phyloP scores from a whole-genome alignment of 2,329 filamentous ascomycete species.

The Apiospora saccharicola region DNA sequence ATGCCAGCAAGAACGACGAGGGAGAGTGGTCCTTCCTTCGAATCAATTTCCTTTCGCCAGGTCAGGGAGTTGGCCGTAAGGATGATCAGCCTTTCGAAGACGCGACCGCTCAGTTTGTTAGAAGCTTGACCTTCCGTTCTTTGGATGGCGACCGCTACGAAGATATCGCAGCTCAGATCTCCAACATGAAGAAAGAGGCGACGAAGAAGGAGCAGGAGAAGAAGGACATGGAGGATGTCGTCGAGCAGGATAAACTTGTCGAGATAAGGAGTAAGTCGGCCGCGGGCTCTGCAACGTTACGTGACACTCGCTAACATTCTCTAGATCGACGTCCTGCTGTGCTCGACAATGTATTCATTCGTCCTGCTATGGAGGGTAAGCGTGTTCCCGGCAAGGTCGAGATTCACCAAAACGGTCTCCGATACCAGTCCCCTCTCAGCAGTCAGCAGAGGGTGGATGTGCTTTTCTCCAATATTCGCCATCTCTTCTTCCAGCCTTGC shows the following conservation, averaged over 20 bases:
- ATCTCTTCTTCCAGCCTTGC: slow-evolving; percentile 98
- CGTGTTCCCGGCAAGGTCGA: slow-evolving; percentile 95
- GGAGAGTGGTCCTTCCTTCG: slow-evolving; percentile 92
- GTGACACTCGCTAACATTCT: slow-evolving; percentile 48
- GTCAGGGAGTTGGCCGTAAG: slow-evolving; percentile 95
- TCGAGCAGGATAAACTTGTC: slow-evolving; percentile 96
- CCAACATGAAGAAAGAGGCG: slow-evolving; percentile 92
- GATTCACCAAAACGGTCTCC: slow-evolving; percentile 98
- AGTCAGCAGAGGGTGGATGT: slow-evolving; percentile 88
- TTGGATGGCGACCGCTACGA: slow-evolving; percentile 88
- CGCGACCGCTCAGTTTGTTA: slow-evolving; percentile 91
- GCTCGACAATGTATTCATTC: slow-evolving; percentile 93
- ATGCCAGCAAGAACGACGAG: slow-evolving; percentile 96
- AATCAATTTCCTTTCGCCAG: slow-evolving; percentile 96
- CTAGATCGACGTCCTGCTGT: slow-evolving; percentile 88
- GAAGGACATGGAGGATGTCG: slow-evolving; percentile 99
- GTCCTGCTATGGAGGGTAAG: slow-evolving; percentile 95
- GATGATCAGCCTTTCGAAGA: slow-evolving; percentile 99
- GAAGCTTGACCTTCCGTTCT: slow-evolving; percentile 94
- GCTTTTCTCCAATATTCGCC: slow-evolving; percentile 97
- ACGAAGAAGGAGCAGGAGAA: slow-evolving; percentile 96
- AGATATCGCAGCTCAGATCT: slow-evolving; percentile 91
- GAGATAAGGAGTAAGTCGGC: slow-evolving; percentile 82
- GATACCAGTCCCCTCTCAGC: slow-evolving; percentile 84
- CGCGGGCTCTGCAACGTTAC: neutral